Percentiles rank a stretch among this genome's conserved stretches.
These are phyloP conservation scores for Chaetomium tenue DNA, from an alignment of 495 filamentous ascomycete species.

Conservation along the genomic window DNA sequence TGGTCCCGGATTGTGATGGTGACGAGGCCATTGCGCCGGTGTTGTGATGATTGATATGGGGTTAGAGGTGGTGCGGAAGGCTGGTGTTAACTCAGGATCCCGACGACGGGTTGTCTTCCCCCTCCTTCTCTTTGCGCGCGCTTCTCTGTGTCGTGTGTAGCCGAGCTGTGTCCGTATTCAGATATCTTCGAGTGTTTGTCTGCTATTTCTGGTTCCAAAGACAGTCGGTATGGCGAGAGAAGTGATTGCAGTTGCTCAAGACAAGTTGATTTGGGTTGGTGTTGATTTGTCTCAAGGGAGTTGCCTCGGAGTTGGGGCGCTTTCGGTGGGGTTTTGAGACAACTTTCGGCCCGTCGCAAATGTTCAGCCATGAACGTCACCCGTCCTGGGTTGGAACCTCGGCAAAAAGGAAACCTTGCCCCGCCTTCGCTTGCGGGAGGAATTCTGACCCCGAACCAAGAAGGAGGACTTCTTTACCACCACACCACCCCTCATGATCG, in stretches of 20 bases:
- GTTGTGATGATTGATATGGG: background rate
- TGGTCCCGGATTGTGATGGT: background rate
- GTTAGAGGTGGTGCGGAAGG: background rate
- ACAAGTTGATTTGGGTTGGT: background rate
- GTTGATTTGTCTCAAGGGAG: background rate
- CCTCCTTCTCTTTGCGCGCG: background rate
- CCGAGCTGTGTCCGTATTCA: background rate
- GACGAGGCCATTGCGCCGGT: conserved; percentile 1
- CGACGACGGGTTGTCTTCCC: too few relatives aligned
- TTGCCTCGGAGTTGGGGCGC: background rate
- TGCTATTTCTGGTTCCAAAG: background rate
- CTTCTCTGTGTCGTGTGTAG: background rate
- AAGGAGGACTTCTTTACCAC: background rate
- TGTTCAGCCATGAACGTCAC: conserved; percentile 35
- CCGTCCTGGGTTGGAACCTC: conserved; percentile 30
- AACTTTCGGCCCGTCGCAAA: conserved; percentile 12
- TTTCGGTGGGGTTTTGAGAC: conserved; percentile 11
- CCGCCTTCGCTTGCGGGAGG: conserved; percentile 6
- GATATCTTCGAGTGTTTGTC: background rate
- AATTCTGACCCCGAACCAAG: conserved; percentile 2
- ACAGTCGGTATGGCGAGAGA: background rate
- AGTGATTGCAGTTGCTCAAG: background rate
- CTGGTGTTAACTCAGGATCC: too few relatives aligned
- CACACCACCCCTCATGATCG: background rate
- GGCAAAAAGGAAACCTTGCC: conserved; percentile 32